Conservation (phyloP, 441 rosid genomes). For the Biscutella laevigata region DNA sequence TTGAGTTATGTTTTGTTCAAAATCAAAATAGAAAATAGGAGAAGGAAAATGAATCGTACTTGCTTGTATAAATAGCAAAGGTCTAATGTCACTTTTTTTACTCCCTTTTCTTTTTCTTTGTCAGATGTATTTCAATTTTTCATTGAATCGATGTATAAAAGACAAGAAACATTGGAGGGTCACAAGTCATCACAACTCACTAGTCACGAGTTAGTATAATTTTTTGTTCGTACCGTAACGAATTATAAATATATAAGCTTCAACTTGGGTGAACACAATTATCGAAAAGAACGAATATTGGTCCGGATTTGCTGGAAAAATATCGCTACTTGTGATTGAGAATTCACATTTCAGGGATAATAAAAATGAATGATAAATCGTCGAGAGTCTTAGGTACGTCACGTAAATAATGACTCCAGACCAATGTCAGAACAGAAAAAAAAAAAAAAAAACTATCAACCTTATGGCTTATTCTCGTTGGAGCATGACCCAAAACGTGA, state of each 20-base stretch:
- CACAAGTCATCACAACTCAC: neutral
- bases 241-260: neutral
- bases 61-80: constrained; percentile 24
- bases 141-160: constrained; percentile 6
- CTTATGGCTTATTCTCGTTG: neutral
- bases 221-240: neutral
- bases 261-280: neutral
- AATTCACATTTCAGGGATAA: neutral
- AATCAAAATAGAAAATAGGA: neutral
- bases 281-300: constrained; percentile 8
- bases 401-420: constrained; percentile 4
- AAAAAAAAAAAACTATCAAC: too few species aligned
- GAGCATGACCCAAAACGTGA: constrained; percentile 3
- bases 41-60: constrained; percentile 9
- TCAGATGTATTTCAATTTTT: neutral
- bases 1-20: constrained; percentile 1
- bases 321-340: neutral
- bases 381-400: constrained; percentile 1
- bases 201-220: neutral
- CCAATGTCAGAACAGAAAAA: too few species aligned
- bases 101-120: constrained; percentile 14
- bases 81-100: constrained; percentile 18
- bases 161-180: neutral
- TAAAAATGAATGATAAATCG: neutral
- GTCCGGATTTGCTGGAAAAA: constrained; percentile 7